Evolutionary conservation across 345 rosid species (phyloP), one percentile per base, ranked within the genome.

Genomic region (Eucalyptus fibrosa): DNA sequence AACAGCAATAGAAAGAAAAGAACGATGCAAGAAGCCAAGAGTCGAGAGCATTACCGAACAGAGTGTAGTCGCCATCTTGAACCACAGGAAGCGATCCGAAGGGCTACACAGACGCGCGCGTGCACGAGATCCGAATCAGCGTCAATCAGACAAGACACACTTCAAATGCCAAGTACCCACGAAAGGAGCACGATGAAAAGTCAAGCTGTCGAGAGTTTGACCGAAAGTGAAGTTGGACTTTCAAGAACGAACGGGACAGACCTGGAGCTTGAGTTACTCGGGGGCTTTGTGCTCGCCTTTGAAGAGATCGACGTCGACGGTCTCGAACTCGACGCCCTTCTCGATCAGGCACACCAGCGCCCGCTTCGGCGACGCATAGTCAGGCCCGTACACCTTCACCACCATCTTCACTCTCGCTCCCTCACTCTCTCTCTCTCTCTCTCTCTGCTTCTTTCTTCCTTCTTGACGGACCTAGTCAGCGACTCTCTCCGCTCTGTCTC

Each of bases 41-140:
- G 16, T 3, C 4, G 83, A 18, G 83, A 77, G 83, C 47, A 6
- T 77, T 94, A 96, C 98, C 98, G 69, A 86, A 95, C 62, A 96
- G 89, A 86, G 92, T 93, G 89, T 90, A 94, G 89, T 96, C 97
- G 67, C 95, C 98, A 89, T 96, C 97, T 88, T 94, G 92, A 90
- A 94, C 91, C 28, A 94, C 94, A 72, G 97, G 98, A 88, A 95
- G 88, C 8, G 90, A 50, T 90, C 97, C 97, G 86, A 95, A 96
- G 91, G 98, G 98, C 98, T 95, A 92, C 44, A 47, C 56, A 69
- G 32, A 32, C 49, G 44, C 53, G 87, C 15, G 47, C 7, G 0
- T 8, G 0, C 45, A 77, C 83, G 69, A 23, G 82, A 88, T 30
- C 53, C 37, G 34, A 10, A 65, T 37, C 83, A 88, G 37, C 37